Conservation (phyloP, 805 yeast genomes). For the Sugiyamaella mastotermitis region DNA sequence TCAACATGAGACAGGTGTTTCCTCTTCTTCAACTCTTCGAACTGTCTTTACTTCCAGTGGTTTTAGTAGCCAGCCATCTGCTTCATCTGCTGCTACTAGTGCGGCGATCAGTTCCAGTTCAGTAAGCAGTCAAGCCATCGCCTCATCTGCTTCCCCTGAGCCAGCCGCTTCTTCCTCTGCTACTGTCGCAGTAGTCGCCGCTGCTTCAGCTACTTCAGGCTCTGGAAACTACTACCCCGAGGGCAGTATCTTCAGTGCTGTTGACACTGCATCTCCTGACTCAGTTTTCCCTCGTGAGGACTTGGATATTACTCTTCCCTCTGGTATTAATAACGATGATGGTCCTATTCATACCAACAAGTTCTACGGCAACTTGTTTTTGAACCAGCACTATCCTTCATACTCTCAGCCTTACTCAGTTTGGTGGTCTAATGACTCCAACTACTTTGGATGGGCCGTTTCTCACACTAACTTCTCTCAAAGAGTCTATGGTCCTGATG, state of each 20-base stretch:
- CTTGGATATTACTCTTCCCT: slow-evolving; percentile 42
- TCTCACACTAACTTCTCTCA: slow-evolving; percentile 46
- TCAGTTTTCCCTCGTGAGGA: slow-evolving; percentile 41
- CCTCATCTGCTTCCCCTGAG: slow-evolving; percentile 15
- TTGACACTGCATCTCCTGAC: slow-evolving; percentile 42
- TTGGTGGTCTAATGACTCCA: slow-evolving; percentile 43
- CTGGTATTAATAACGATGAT: slow-evolving; percentile 40
- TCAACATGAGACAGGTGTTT: slow-evolving; percentile 17
- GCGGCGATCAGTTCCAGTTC: slow-evolving; percentile 23
- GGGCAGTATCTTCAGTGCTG: slow-evolving; percentile 43
- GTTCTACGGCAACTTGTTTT: slow-evolving; percentile 60
- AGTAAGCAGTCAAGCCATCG: slow-evolving; percentile 21
- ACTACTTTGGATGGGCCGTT: slow-evolving; percentile 54
- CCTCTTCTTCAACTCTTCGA: slow-evolving; percentile 26
- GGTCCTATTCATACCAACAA: slow-evolving; percentile 63
- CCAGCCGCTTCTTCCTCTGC: slow-evolving; percentile 10
- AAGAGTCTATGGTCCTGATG: slow-evolving; percentile 41
- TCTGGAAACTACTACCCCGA: slow-evolving; percentile 21
- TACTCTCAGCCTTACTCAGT: slow-evolving; percentile 65
- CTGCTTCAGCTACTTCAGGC: slow-evolving; percentile 15
- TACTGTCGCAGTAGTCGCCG: slow-evolving; percentile 11
- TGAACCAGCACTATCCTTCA: slow-evolving; percentile 47
- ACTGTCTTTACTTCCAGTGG: slow-evolving; percentile 17
- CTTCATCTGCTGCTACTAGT: slow-evolving; percentile 8
- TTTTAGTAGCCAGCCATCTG: neutral